These are phyloP conservation scores for Multifurca ochricompacta DNA, from an alignment of 768 basidiomycete genomes.

Conservation along the genomic window DNA sequence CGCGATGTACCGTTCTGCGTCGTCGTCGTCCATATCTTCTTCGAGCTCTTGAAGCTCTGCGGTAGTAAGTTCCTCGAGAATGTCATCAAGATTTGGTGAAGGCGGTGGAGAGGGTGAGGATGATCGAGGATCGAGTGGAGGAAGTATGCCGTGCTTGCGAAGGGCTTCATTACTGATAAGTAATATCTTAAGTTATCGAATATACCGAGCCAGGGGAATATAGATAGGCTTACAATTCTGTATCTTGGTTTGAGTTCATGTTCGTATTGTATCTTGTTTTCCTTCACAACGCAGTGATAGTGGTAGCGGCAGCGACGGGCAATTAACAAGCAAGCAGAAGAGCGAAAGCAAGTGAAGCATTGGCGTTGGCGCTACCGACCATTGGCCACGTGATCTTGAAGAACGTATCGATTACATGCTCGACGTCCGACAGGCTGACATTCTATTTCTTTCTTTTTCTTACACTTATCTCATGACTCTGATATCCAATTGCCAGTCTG, in stretches of 20 bases:
- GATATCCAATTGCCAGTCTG: neutral
- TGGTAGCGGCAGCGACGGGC: too few relatives aligned
- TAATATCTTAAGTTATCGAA: slow-evolving; percentile 10
- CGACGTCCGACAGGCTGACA: too few relatives aligned
- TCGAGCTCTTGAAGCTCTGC: slow-evolving; percentile 59
- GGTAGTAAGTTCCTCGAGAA: slow-evolving; percentile 54
- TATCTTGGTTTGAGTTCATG: slow-evolving; percentile 83
- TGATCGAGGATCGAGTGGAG: slow-evolving; percentile 59
- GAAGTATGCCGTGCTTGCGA: slow-evolving; percentile 86
- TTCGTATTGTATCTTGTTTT: slow-evolving; percentile 39
- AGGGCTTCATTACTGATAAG: slow-evolving; percentile 82
- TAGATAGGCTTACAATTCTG: slow-evolving; percentile 75
- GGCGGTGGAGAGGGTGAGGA: slow-evolving; percentile 76
- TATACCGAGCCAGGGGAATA: neutral
- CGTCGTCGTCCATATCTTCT: slow-evolving; percentile 70
- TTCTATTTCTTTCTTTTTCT: neutral
- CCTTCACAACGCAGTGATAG: neutral
- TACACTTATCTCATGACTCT: neutral
- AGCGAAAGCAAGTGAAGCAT: too few relatives aligned
- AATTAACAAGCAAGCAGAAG: too few relatives aligned
- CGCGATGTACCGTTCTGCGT: slow-evolving; percentile 65
- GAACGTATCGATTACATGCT: too few relatives aligned
- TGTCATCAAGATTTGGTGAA: slow-evolving; percentile 60
- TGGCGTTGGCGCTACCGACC: too few relatives aligned
- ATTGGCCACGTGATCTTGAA: too few relatives aligned